Evolutionary conservation across 139 green algal species (phyloP).

Genomic region (Penium margaritaceum): DNA sequence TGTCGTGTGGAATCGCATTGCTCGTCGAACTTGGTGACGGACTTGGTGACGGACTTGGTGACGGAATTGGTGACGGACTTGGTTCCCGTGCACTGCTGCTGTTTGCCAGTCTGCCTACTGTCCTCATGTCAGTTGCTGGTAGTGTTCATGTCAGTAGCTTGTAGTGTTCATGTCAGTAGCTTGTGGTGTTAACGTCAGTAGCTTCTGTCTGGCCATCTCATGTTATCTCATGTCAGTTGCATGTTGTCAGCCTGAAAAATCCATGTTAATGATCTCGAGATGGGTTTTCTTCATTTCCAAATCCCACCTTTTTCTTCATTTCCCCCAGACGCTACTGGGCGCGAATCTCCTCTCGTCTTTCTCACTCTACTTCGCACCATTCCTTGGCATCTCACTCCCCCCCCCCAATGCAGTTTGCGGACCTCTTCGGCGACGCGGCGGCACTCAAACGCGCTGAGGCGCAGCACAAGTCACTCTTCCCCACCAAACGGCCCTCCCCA

Average conservation of each 20-base stretch:
- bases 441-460: neutral
- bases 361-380: neutral
- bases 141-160: too few relatives aligned
- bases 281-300: neutral
- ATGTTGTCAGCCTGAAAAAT: neutral
- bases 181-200: too few relatives aligned
- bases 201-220: too few relatives aligned
- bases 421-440: neutral
- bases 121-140: too few relatives aligned
- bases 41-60: too few relatives aligned
- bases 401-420: neutral
- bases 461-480: constrained; percentile 1
- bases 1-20: too few relatives aligned
- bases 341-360: neutral
- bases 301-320: neutral
- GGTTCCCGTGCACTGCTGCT: too few relatives aligned
- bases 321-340: neutral
- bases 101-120: too few relatives aligned
- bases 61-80: too few relatives aligned
- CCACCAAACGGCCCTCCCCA: neutral
- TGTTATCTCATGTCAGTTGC: neutral
- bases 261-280: neutral
- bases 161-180: too few relatives aligned
- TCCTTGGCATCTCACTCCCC: neutral
- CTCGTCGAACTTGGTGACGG: too few relatives aligned